Evolutionary conservation across 2,329 filamentous ascomycete species (phyloP).

Genomic region (Dissoconium aciculare): DNA sequence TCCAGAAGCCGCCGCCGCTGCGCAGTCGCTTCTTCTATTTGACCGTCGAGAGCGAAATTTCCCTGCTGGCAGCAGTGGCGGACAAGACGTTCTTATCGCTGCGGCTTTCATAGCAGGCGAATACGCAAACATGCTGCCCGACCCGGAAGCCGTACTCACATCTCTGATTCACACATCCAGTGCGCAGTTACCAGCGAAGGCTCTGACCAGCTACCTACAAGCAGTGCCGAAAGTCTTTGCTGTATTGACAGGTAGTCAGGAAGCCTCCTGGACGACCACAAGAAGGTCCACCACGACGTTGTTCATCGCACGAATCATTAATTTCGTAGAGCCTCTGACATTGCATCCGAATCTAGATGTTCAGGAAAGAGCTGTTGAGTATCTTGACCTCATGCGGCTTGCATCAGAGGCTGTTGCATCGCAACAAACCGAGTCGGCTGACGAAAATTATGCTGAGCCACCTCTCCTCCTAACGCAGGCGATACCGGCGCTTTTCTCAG

Average conservation of each 20-base stretch:
- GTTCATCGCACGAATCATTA: conserved; percentile 64
- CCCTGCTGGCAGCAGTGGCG: conserved; percentile 35
- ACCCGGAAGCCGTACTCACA: conserved; percentile 57
- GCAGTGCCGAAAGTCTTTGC: conserved; percentile 76
- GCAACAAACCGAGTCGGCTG: conserved; percentile 41
- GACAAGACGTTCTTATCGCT: conserved; percentile 53
- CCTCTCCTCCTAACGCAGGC: conserved; percentile 80
- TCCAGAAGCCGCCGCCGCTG: conserved; percentile 63
- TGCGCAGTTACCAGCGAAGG: conserved; percentile 44
- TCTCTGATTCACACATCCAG: conserved; percentile 55
- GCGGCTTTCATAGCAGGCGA: conserved; percentile 81
- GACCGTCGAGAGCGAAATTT: conserved; percentile 46
- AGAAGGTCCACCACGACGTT: conserved; percentile 62
- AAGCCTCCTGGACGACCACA: conserved; percentile 53
- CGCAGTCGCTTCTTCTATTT: conserved; percentile 56
- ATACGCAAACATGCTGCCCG: conserved; percentile 57
- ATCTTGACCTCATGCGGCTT: conserved; percentile 75
- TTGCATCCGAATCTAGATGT: conserved; percentile 82
- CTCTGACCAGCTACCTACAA: conserved; percentile 68
- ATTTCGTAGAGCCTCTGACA: conserved; percentile 64
- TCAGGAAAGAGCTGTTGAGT: conserved; percentile 86
- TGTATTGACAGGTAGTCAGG: conserved; percentile 49
- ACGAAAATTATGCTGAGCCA: conserved; percentile 56
- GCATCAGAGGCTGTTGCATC: conserved; percentile 65
- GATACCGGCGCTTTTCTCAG: conserved; percentile 72